A percentile compares a stretch with the other conserved stretches of the same genome.
Evolutionary conservation across 2,329 filamentous ascomycete genomes (phyloP).

Genomic region (Raffaelea arxii): DNA sequence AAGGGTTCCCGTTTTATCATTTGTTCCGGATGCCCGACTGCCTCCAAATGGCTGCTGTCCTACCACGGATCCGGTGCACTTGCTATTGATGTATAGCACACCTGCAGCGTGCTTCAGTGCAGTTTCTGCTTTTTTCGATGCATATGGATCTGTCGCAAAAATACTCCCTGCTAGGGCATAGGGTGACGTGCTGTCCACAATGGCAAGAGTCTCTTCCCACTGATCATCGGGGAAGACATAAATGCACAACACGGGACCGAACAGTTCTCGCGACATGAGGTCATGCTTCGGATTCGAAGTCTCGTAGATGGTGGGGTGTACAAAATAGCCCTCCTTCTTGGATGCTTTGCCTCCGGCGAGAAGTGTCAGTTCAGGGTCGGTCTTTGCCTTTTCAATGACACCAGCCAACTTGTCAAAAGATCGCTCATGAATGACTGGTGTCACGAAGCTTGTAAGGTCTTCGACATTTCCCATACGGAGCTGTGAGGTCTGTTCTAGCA

Average conservation of each 20-base stretch:
- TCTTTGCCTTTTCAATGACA: conserved; percentile 33
- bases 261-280: conserved; percentile 36
- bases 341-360: conserved; percentile 35
- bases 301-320: conserved; percentile 37
- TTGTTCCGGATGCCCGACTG: conserved; percentile 41
- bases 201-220: conserved; percentile 39
- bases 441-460: conserved; percentile 29
- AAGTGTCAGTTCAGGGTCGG: conserved; percentile 30
- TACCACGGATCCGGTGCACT: conserved; percentile 45
- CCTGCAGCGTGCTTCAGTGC: conserved; percentile 42
- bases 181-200: conserved; percentile 62
- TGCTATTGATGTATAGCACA: conserved; percentile 50
- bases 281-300: conserved; percentile 29
- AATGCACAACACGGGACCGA: conserved; percentile 34
- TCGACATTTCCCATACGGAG: conserved; percentile 21
- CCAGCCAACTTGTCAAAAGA: conserved; percentile 35
- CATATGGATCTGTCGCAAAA: conserved; percentile 37
- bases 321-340: conserved; percentile 29
- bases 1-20: conserved; percentile 46
- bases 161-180: conserved; percentile 48
- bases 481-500: conserved; percentile 25
- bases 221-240: conserved; percentile 37
- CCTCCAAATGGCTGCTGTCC: conserved; percentile 49
- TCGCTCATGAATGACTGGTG: conserved; percentile 37
- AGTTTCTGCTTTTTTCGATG: conserved; percentile 38